Conservation (phyloP, 2,329 filamentous ascomycete species). For the Colletotrichum simmondsii region DNA sequence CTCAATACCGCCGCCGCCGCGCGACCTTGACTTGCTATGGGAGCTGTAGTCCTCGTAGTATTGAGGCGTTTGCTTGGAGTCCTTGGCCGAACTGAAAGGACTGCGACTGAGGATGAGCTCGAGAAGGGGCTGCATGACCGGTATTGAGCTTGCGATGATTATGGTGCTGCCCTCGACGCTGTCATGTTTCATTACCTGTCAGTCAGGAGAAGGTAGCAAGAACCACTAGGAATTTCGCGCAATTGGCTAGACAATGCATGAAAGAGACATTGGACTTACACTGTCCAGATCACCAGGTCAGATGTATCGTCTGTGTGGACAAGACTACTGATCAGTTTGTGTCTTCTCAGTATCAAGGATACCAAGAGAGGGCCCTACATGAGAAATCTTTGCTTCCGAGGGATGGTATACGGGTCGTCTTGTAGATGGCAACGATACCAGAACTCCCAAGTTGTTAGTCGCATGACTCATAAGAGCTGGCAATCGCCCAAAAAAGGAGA, state of each 20-base stretch:
- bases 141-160: slow-evolving; percentile 49
- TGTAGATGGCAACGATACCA: slow-evolving; percentile 43
- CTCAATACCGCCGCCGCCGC: too few species aligned
- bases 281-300: slow-evolving; percentile 57
- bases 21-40: too few species aligned
- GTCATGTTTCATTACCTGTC: too few species aligned
- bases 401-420: slow-evolving; percentile 48
- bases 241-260: too few species aligned
- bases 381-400: slow-evolving; percentile 39
- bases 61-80: too few species aligned
- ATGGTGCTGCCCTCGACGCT: slow-evolving; percentile 47
- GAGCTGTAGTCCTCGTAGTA: too few species aligned
- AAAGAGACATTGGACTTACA: slow-evolving; percentile 41
- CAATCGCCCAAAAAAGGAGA: neutral
- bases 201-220: too few species aligned
- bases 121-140: slow-evolving; percentile 45
- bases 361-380: slow-evolving; percentile 22
- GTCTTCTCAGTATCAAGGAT: too few species aligned
- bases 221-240: too few species aligned
- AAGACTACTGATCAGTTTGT: too few species aligned
- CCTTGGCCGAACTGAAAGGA: slow-evolving; percentile 38
- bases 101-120: slow-evolving; percentile 5
- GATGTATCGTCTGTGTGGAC: slow-evolving; percentile 45
- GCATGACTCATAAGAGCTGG: neutral
- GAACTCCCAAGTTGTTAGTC: slow-evolving; percentile 23